phyloP scores from a whole-genome alignment of 78 protist species.

The Cavenderia fasciculata region DNA sequence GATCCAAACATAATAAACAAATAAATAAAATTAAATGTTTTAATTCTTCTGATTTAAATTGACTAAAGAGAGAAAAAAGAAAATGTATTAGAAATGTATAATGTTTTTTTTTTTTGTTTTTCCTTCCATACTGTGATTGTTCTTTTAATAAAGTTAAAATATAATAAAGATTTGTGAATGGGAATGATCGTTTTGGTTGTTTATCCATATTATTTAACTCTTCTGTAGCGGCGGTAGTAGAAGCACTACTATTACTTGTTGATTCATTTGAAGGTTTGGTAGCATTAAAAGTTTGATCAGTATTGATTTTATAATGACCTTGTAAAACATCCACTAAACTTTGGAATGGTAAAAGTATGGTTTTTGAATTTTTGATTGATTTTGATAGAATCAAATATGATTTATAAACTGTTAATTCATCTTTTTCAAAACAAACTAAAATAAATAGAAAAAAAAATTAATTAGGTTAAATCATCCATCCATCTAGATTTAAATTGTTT shows the following conservation, averaged over 20 bases:
- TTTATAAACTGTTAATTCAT: slow-evolving; percentile 36
- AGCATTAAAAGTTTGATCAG: neutral
- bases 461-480: neutral
- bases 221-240: neutral
- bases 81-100: neutral
- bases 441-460: neutral
- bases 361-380: neutral
- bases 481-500: neutral
- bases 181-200: neutral
- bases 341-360: neutral
- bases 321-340: slow-evolving; percentile 7
- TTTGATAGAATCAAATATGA: slow-evolving; percentile 8
- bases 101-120: neutral
- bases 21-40: slow-evolving; percentile 17
- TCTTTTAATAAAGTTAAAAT: slow-evolving; percentile 10
- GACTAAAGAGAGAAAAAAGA: neutral
- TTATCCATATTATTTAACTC: neutral
- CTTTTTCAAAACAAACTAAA: slow-evolving; percentile 29
- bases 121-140: neutral
- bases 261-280: neutral
- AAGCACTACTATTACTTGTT: neutral
- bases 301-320: slow-evolving; percentile 3
- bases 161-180: slow-evolving; percentile 18
- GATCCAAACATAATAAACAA: slow-evolving; percentile 13
- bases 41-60: neutral